Evolutionary conservation across 78 protist genomes (phyloP).

Genomic region (Dictyostelium intermedium): DNA sequence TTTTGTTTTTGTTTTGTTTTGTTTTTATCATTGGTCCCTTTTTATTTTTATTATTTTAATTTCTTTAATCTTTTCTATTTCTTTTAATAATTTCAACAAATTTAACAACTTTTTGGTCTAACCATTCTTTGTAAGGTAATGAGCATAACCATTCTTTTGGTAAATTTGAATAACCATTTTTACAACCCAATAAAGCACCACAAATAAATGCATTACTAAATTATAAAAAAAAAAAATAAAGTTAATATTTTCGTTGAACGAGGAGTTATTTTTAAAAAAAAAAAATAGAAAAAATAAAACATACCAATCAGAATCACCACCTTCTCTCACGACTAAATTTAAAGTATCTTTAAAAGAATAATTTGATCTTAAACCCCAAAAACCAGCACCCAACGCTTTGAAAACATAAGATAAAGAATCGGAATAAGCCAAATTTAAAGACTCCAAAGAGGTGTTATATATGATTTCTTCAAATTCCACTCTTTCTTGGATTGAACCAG

Average conservation of each 20-base stretch:
- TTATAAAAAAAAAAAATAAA: not conserved
- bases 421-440: not conserved
- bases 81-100: slow-evolving; percentile 29
- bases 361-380: slow-evolving; percentile 76
- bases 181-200: slow-evolving; percentile 72
- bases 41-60: not conserved
- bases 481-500: slow-evolving; percentile 44
- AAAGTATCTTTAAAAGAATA: slow-evolving; percentile 77
- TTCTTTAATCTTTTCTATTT: not conserved
- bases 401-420: slow-evolving; percentile 64
- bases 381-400: slow-evolving; percentile 77
- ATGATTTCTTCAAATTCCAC: slow-evolving; percentile 75
- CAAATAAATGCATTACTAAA: slow-evolving; percentile 51
- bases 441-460: slow-evolving; percentile 64
- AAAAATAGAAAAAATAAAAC: not conserved
- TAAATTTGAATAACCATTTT: slow-evolving; percentile 56
- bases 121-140: slow-evolving; percentile 78
- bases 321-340: slow-evolving; percentile 55
- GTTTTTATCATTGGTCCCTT: not conserved
- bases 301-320: slow-evolving; percentile 68
- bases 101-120: slow-evolving; percentile 61
- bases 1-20: not conserved
- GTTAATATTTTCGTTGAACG: too few species aligned
- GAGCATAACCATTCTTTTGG: slow-evolving; percentile 76
- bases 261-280: too few species aligned